Conservation (phyloP, 768 basidiomycete genomes). For the Lactarius hatsudake region DNA sequence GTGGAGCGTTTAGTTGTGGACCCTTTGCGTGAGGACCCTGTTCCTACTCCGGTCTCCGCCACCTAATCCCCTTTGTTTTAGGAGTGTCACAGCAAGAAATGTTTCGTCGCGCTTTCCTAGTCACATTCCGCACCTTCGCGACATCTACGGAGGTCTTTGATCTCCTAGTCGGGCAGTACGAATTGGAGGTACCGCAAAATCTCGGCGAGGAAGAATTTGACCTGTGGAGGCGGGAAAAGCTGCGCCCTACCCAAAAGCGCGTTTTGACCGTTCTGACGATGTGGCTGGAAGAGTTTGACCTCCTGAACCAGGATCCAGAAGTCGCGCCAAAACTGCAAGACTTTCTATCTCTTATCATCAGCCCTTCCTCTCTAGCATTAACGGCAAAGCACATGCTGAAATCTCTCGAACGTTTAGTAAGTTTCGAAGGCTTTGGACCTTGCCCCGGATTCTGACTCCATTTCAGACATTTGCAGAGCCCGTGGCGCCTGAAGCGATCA, state of each 20-base stretch:
- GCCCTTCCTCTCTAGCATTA: conserved; percentile 41
- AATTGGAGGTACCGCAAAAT: conserved; percentile 45
- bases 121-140: conserved; percentile 80
- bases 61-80: conserved; percentile 5
- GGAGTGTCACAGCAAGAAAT: conserved; percentile 31
- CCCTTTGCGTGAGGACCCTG: conserved; percentile 49
- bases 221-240: conserved; percentile 65
- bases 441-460: neutral
- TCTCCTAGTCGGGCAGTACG: conserved; percentile 61
- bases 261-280: conserved; percentile 53
- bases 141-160: conserved; percentile 67
- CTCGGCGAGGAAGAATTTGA: conserved; percentile 51
- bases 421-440: conserved; percentile 26
- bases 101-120: conserved; percentile 68
- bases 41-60: neutral
- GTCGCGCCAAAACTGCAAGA: conserved; percentile 54
- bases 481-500: neutral
- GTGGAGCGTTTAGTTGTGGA: conserved; percentile 68
- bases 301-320: conserved; percentile 64
- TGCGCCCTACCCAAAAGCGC: conserved; percentile 60
- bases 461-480: conserved; percentile 25
- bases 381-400: conserved; percentile 50
- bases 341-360: conserved; percentile 45
- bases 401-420: conserved; percentile 55
- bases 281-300: conserved; percentile 61